A percentile compares a stretch with the other conserved stretches of the same genome.
These are phyloP conservation scores for Candida germanica DNA, from an alignment of 805 yeast genomes.

Conservation along the genomic window DNA sequence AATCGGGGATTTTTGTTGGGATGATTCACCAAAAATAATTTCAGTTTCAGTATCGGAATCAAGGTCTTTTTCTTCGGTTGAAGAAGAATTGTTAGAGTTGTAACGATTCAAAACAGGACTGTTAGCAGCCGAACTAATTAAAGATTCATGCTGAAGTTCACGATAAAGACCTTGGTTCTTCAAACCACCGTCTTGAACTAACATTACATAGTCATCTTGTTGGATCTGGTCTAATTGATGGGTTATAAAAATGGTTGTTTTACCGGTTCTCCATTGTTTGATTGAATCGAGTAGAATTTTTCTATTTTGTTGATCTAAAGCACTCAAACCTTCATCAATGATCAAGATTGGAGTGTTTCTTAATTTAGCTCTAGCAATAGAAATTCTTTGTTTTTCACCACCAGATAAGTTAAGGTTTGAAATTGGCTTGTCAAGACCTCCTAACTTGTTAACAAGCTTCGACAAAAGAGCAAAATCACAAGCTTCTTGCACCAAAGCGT, in stretches of 20 bases:
- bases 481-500: slow-evolving; percentile 37
- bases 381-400: slow-evolving; percentile 84
- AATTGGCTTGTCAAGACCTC: slow-evolving; percentile 48
- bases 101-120: neutral
- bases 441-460: slow-evolving; percentile 36
- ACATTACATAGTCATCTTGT: slow-evolving; percentile 52
- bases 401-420: slow-evolving; percentile 63
- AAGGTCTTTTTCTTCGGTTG: neutral
- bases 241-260: slow-evolving; percentile 77
- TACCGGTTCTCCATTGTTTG: slow-evolving; percentile 57
- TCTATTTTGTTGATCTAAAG: slow-evolving; percentile 60
- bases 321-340: slow-evolving; percentile 84
- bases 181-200: slow-evolving; percentile 60
- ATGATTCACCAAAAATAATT: neutral
- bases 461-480: slow-evolving; percentile 50
- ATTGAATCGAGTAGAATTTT: slow-evolving; percentile 47
- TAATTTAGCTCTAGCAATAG: slow-evolving; percentile 77
- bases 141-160: slow-evolving; percentile 6
- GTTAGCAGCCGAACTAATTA: slow-evolving; percentile 4
- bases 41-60: neutral
- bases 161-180: slow-evolving; percentile 16
- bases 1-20: neutral
- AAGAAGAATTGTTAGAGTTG: neutral
- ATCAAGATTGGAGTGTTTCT: slow-evolving; percentile 73
- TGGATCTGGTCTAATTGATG: slow-evolving; percentile 67